Percentiles rank a stretch among this genome's conserved stretches.
phyloP scores from a whole-genome alignment of 495 filamentous ascomycete genomes.

The Hypoxylon lienhwacheense region DNA sequence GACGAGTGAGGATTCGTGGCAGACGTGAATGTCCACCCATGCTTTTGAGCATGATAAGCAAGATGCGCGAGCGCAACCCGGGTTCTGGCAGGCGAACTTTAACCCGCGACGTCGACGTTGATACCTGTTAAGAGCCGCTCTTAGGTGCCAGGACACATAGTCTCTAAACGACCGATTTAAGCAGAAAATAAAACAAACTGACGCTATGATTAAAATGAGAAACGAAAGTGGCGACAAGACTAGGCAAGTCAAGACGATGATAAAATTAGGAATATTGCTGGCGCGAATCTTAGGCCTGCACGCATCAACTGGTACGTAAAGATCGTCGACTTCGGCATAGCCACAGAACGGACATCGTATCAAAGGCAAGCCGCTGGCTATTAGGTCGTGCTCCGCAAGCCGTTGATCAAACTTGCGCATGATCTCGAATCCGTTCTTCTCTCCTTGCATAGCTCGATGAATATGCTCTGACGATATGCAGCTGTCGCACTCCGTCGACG shows the following conservation, averaged over 20 bases:
- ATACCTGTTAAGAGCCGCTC: constrained; percentile 59
- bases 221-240: constrained; percentile 57
- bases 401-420: constrained; percentile 74
- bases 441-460: constrained; percentile 67
- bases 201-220: constrained; percentile 49
- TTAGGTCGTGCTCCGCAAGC: constrained; percentile 68
- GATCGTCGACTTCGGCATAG: constrained; percentile 85
- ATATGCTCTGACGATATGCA: constrained; percentile 67
- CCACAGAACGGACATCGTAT: constrained; percentile 86
- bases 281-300: constrained; percentile 54
- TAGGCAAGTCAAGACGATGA: constrained; percentile 46
- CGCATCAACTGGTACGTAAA: constrained; percentile 60
- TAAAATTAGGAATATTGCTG: constrained; percentile 47
- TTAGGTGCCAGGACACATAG: constrained; percentile 41
- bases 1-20: constrained; percentile 77
- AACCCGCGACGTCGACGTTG: constrained; percentile 65
- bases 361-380: constrained; percentile 71
- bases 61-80: constrained; percentile 65
- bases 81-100: constrained; percentile 71
- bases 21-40: constrained; percentile 75
- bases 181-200: constrained; percentile 45
- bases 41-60: constrained; percentile 72
- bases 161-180: constrained; percentile 35
- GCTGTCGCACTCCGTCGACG: constrained; percentile 69
- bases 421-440: constrained; percentile 67